A percentile compares a stretch with the other conserved stretches of the same genome.
Conservation (phyloP, 331 rosid species). For the Erythrophleum ivorense region DNA sequence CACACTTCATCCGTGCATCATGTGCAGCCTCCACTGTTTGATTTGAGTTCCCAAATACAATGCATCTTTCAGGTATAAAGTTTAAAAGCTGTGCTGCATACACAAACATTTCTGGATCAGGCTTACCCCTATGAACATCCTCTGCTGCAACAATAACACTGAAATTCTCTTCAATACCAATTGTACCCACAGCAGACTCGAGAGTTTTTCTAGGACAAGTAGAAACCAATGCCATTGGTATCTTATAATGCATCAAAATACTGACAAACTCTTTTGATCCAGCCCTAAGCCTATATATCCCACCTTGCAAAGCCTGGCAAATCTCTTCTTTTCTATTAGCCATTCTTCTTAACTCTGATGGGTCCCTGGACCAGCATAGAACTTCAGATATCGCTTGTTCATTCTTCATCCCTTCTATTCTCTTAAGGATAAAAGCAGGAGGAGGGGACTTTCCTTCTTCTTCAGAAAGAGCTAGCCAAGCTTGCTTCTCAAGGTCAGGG, state of each 20-base stretch:
- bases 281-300: slow-evolving; percentile 67
- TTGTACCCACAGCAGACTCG: slow-evolving; percentile 70
- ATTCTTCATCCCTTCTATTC: slow-evolving; percentile 95
- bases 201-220: slow-evolving; percentile 81
- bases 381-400: slow-evolving; percentile 95
- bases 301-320: slow-evolving; percentile 87
- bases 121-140: slow-evolving; percentile 96
- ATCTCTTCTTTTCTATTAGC: slow-evolving; percentile 83
- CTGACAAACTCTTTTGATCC: slow-evolving; percentile 90
- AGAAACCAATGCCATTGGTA: slow-evolving; percentile 94
- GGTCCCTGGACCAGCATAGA: slow-evolving; percentile 96
- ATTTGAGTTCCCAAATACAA: slow-evolving; percentile 96
- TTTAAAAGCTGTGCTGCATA: slow-evolving; percentile 87
- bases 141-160: slow-evolving; percentile 84
- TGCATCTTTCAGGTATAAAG: slow-evolving; percentile 93
- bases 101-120: slow-evolving; percentile 95
- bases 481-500: slow-evolving; percentile 81
- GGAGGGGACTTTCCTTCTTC: slow-evolving; percentile 94
- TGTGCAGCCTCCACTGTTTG: slow-evolving; percentile 98
- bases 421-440: slow-evolving; percentile 74
- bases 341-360: slow-evolving; percentile 72
- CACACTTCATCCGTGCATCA: slow-evolving; percentile 94
- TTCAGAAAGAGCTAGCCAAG: slow-evolving; percentile 81
- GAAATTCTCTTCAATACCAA: slow-evolving; percentile 77
- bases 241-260: slow-evolving; percentile 85